phyloP scores from a whole-genome alignment of 2,329 filamentous ascomycete species.

The Penicillium sp. region DNA sequence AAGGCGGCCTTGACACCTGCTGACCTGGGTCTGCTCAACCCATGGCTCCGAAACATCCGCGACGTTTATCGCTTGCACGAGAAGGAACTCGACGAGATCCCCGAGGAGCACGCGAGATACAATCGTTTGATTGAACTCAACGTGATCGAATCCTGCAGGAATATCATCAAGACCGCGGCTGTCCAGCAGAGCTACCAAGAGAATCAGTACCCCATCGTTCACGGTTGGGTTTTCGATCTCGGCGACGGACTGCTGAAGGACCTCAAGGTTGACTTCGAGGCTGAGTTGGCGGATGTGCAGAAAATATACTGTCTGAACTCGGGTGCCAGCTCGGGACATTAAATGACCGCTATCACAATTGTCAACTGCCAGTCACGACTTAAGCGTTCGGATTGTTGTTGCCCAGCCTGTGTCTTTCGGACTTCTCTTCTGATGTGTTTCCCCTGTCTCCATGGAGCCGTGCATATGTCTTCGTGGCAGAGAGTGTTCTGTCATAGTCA shows the following conservation, averaged over 20 bases:
- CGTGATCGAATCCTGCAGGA: constrained; percentile 31
- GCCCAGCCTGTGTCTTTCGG: not conserved
- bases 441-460: not conserved
- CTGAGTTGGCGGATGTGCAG: constrained; percentile 43
- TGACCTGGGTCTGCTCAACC: constrained; percentile 69
- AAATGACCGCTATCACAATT: not conserved
- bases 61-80: constrained; percentile 72
- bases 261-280: constrained; percentile 61
- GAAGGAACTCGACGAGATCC: constrained; percentile 57
- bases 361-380: not conserved
- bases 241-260: constrained; percentile 65
- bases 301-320: constrained; percentile 19
- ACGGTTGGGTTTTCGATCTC: constrained; percentile 72
- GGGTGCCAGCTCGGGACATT: not conserved
- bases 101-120: constrained; percentile 21
- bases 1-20: constrained; percentile 61
- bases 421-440: not conserved
- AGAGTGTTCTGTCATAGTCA: not conserved
- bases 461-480: not conserved
- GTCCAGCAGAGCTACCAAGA: constrained; percentile 59
- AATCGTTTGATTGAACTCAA: constrained; percentile 32
- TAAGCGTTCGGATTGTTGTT: not conserved
- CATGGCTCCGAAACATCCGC: constrained; percentile 67
- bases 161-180: constrained; percentile 50
- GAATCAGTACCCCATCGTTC: constrained; percentile 66